phyloP scores from a whole-genome alignment of 805 yeast genomes.

The Ogataea salicorniae region DNA sequence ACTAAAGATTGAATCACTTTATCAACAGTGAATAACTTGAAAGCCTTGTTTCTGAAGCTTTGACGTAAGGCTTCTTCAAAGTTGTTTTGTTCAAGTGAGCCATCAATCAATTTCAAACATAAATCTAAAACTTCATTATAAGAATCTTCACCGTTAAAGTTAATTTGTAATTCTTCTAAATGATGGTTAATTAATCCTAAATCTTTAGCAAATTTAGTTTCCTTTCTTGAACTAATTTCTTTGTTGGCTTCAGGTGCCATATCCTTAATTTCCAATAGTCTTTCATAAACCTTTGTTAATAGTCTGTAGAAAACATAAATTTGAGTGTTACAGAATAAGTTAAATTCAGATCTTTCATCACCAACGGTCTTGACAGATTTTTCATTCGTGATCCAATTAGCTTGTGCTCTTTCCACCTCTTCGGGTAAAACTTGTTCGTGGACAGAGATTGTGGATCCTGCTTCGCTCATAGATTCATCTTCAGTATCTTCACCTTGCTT shows the following conservation, averaged over 20 bases:
- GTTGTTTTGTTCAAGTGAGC: conserved; percentile 88
- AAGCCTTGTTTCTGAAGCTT: conserved; percentile 90
- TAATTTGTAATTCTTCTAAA: conserved; percentile 73
- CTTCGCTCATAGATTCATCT: conserved; percentile 16
- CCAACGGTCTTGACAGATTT: conserved; percentile 22
- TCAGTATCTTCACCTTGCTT: conserved; percentile 21
- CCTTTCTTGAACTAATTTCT: conserved; percentile 60
- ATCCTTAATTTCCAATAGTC: conserved; percentile 72
- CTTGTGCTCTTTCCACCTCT: conserved; percentile 30
- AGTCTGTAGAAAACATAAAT: conserved; percentile 87
- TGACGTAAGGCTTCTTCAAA: conserved; percentile 94
- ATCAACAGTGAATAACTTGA: conserved; percentile 86
- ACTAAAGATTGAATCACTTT: conserved; percentile 79
- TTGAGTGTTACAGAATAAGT: conserved; percentile 83
- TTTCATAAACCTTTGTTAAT: conserved; percentile 71
- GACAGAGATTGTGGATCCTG: neutral
- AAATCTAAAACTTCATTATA: conserved; percentile 75
- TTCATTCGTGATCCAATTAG: conserved; percentile 32
- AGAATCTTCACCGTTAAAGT: conserved; percentile 61
- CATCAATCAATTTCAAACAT: conserved; percentile 75
- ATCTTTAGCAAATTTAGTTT: conserved; percentile 79
- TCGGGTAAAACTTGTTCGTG: conserved; percentile 20
- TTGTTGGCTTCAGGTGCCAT: conserved; percentile 65
- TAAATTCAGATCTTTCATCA: conserved; percentile 50
- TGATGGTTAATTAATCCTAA: conserved; percentile 77